phyloP scores from a whole-genome alignment of 2,329 filamentous ascomycete species.

The Neonectria magnoliae region DNA sequence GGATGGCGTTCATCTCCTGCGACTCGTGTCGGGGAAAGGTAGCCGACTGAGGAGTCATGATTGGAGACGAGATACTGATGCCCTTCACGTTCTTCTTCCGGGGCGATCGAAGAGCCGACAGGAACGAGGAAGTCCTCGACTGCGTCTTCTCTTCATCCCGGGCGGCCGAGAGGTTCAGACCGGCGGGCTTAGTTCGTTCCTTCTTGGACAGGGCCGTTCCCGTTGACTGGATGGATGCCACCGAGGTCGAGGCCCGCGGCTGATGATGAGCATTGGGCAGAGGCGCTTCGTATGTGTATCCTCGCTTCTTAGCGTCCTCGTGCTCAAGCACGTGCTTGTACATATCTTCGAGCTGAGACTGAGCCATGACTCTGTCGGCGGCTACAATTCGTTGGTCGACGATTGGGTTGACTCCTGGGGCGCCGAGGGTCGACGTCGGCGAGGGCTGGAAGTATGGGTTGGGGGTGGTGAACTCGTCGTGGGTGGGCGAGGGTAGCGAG shows the following conservation, averaged over 20 bases:
- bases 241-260: slow-evolving; percentile 31
- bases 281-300: slow-evolving; percentile 58
- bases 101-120: slow-evolving; percentile 71
- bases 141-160: slow-evolving; percentile 59
- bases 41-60: slow-evolving; percentile 70
- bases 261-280: slow-evolving; percentile 43
- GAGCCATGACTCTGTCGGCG: slow-evolving; percentile 77
- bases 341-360: slow-evolving; percentile 87
- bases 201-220: slow-evolving; percentile 54
- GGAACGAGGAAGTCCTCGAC: slow-evolving; percentile 67
- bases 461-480: slow-evolving; percentile 45
- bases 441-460: slow-evolving; percentile 59
- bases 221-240: slow-evolving; percentile 42
- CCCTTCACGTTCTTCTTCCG: slow-evolving; percentile 62
- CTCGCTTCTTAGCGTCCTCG: slow-evolving; percentile 73
- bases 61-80: slow-evolving; percentile 71
- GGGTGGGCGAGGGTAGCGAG: slow-evolving; percentile 56
- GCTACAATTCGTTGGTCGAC: slow-evolving; percentile 83
- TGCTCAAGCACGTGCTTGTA: slow-evolving; percentile 94
- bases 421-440: slow-evolving; percentile 56
- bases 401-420: slow-evolving; percentile 70
- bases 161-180: slow-evolving; percentile 57
- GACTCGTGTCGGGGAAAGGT: slow-evolving; percentile 66
- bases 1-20: slow-evolving; percentile 67
- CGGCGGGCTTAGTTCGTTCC: slow-evolving; percentile 59